Evolutionary conservation across 805 yeast genomes (phyloP).

Genomic region (Candida caryicola): DNA sequence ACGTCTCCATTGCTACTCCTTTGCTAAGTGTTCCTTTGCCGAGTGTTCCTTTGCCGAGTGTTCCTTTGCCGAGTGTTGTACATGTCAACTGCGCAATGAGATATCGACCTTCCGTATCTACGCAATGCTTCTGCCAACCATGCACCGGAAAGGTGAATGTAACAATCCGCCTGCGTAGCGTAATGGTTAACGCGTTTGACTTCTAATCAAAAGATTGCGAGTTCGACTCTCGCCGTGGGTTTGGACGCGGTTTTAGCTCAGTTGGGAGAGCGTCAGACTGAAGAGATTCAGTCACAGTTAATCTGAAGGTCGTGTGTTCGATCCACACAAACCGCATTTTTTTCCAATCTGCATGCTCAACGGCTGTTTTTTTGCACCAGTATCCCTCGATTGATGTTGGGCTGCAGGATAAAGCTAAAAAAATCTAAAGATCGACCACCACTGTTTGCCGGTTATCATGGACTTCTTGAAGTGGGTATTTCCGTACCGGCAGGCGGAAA

Average conservation of each 20-base stretch:
- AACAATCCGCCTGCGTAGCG: constrained; percentile 52
- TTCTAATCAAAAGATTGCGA: constrained; percentile 65
- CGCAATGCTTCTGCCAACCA: background rate
- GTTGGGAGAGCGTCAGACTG: constrained; percentile 43
- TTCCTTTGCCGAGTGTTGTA: too few relatives aligned
- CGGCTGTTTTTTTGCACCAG: background rate
- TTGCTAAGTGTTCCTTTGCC: too few relatives aligned
- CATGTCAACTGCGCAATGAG: too few relatives aligned
- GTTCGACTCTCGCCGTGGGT: constrained; percentile 58
- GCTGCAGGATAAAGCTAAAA: too few relatives aligned
- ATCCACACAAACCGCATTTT: constrained; percentile 19
- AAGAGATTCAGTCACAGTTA: constrained; percentile 21
- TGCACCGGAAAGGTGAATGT: background rate
- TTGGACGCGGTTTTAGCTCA: constrained; percentile 35
- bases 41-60: too few relatives aligned
- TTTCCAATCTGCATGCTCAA: too few relatives aligned
- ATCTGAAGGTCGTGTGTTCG: constrained; percentile 20
- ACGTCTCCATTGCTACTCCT: too few relatives aligned
- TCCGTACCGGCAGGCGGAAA: constrained; percentile 21
- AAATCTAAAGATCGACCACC: too few relatives aligned
- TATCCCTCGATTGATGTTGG: too few relatives aligned
- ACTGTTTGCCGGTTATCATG: constrained; percentile 1
- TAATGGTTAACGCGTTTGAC: constrained; percentile 68
- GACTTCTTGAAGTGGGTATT: constrained; percentile 21
- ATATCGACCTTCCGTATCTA: too few relatives aligned